phyloP scores from a whole-genome alignment of 2,329 filamentous ascomycete species.

The Microascus cirrosus region DNA sequence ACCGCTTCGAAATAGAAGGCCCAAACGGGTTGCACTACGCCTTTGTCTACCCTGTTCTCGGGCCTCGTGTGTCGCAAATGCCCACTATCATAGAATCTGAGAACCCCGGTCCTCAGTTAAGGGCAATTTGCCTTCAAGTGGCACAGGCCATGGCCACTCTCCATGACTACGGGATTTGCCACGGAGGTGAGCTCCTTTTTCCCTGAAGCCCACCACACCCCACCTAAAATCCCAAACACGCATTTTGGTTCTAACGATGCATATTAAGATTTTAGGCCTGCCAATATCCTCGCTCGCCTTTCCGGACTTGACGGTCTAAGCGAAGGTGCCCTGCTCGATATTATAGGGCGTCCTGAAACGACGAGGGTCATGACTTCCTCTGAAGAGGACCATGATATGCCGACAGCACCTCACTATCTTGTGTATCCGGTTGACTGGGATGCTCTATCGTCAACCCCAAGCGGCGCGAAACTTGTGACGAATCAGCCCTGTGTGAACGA shows the following conservation, averaged over 20 bases:
- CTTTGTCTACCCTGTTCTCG: conserved; percentile 15
- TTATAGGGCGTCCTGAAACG: background rate
- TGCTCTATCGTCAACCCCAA: background rate
- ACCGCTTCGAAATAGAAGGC: conserved; percentile 11
- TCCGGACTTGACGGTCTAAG: background rate
- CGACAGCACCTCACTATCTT: background rate
- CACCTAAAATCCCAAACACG: too few relatives aligned
- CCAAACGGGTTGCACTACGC: conserved; percentile 16
- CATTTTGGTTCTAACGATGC: too few relatives aligned
- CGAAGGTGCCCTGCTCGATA: background rate
- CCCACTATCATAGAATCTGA: background rate
- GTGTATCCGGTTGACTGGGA: background rate
- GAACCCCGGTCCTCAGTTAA: conserved; percentile 1
- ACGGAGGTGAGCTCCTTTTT: background rate
- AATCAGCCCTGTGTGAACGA: background rate
- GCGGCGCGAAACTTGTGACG: background rate
- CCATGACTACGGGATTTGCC: background rate
- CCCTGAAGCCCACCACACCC: too few relatives aligned
- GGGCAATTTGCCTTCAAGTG: too few relatives aligned
- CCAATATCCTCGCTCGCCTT: background rate
- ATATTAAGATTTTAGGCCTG: background rate
- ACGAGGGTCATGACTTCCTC: background rate
- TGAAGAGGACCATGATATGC: background rate
- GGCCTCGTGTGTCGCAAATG: conserved; percentile 12
- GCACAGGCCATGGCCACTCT: background rate